Base-by-base conservation (phyloP, 805 yeast species). In the Myxozyma monticola region DNA sequence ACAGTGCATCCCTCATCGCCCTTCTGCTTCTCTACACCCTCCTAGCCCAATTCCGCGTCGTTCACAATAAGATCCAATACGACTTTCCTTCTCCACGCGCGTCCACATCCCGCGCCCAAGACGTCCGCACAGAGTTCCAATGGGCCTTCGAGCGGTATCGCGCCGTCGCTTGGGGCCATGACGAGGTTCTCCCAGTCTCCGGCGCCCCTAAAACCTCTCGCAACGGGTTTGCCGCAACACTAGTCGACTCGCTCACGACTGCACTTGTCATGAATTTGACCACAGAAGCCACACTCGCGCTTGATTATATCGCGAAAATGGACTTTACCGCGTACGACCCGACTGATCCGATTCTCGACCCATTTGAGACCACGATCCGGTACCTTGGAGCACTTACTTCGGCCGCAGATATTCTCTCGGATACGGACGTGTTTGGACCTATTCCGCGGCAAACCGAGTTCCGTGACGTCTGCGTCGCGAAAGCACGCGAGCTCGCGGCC, bases 231-330 rank as follows among this genome's bases (percentile, higher is more conserved):
- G 70, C 76, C 7, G 68, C 75, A 0, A 68, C 75, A 1, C 39
- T 74, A 17, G 61, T 75, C 3, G 79, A 76, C 50, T 60, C 76
- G 1, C 56, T 76, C 26, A 79, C 76, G 49, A 70, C 77, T 1
- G 54, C 76, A 33, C 62, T 62, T 31, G 53, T 76, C 4, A 65
- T 74, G 67, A 68, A 62, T 5, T 61, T 69, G 45, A 54, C 55
- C 0, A 55, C 60, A 1, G 71, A 70, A 44, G 68, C 72, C 35
- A 49, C 62, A 1, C 57, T 55, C 14, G 71, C 72, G 1, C 50
- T 75, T 1, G 54, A 60, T 0, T 64, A 62, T 37, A 52, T 76
- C 3, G 49, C 61, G 7, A 51, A 50, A 1, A 62, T 73, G 6
- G 71, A 73, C 41, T 72, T 73, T 51, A 57, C 63, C 12, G 67